These are phyloP conservation scores for Plectosphaerella cucumerina DNA, from an alignment of 2,329 filamentous ascomycete species.

Conservation along the genomic window DNA sequence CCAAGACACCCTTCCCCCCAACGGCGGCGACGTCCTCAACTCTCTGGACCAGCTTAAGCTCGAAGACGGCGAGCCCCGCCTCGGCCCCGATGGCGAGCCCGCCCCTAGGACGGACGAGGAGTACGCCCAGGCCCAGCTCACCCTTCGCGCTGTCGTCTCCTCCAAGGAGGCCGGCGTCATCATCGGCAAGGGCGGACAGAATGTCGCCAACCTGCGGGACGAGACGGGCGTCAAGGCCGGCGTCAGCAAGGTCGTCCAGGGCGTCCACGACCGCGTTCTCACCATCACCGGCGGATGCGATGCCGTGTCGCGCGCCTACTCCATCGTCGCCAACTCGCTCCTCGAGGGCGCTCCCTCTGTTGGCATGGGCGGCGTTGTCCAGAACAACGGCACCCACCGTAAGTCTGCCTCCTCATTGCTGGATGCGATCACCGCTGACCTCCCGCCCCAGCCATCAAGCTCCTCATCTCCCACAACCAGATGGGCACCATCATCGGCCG, in stretches of 20 bases:
- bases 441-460: constrained; percentile 70
- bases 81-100: constrained; percentile 71
- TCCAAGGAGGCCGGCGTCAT: constrained; percentile 99
- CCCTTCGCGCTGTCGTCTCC: constrained; percentile 93
- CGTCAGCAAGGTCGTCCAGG: constrained; percentile 97
- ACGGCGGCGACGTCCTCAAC: constrained; percentile 58
- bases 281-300: constrained; percentile 90
- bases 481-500: constrained; percentile 99
- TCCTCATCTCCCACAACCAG: constrained; percentile 98
- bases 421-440: constrained; percentile 17
- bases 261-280: constrained; percentile 93
- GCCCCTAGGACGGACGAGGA: constrained; percentile 93
- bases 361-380: constrained; percentile 90
- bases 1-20: constrained; percentile 54
- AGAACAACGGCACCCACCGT: constrained; percentile 92
- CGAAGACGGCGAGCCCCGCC: constrained; percentile 54
- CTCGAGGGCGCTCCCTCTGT: constrained; percentile 91
- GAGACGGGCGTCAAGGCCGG: constrained; percentile 97
- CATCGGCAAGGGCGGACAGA: constrained; percentile 98
- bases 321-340: constrained; percentile 85
- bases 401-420: constrained; percentile 38
- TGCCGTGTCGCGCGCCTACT: constrained; percentile 86
- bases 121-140: constrained; percentile 88
- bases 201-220: constrained; percentile 93
- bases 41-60: constrained; percentile 63